A percentile compares a stretch with the other conserved stretches of the same genome.
These are phyloP conservation scores for Pestalotiopsis sp. DNA, from an alignment of 2,329 filamentous ascomycete genomes.

Conservation along the genomic window DNA sequence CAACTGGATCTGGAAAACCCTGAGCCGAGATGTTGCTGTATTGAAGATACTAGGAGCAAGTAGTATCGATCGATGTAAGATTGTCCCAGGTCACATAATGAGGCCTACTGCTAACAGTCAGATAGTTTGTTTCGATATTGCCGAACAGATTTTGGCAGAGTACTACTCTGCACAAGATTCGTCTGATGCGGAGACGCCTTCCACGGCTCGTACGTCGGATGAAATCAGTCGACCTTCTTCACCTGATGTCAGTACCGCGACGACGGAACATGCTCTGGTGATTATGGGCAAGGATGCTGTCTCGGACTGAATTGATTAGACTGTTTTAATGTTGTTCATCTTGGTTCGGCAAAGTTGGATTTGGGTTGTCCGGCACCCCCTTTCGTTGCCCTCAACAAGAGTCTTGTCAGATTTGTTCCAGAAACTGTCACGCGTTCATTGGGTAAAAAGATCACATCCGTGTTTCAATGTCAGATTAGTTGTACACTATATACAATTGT, in stretches of 20 bases:
- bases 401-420: no score
- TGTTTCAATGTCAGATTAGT: background rate
- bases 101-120: background rate
- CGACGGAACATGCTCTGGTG: background rate
- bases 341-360: no score
- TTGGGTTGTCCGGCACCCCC: no score
- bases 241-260: background rate
- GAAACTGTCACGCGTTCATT: no score
- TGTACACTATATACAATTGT: slow-evolving; percentile 4
- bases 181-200: background rate
- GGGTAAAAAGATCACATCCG: background rate
- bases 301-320: background rate
- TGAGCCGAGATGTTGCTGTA: slow-evolving; percentile 33
- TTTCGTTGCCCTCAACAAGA: no score
- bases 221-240: background rate
- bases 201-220: background rate
- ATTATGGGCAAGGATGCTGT: background rate
- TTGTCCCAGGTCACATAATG: background rate
- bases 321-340: background rate
- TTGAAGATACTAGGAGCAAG: slow-evolving; percentile 31
- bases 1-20: slow-evolving; percentile 35
- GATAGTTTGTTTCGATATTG: slow-evolving; percentile 4
- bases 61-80: slow-evolving; percentile 26
- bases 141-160: slow-evolving; percentile 3
- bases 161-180: background rate